These are phyloP conservation scores for Globisporangium paroecandrum DNA, from an alignment of 352 stramenopile species.

Conservation along the genomic window DNA sequence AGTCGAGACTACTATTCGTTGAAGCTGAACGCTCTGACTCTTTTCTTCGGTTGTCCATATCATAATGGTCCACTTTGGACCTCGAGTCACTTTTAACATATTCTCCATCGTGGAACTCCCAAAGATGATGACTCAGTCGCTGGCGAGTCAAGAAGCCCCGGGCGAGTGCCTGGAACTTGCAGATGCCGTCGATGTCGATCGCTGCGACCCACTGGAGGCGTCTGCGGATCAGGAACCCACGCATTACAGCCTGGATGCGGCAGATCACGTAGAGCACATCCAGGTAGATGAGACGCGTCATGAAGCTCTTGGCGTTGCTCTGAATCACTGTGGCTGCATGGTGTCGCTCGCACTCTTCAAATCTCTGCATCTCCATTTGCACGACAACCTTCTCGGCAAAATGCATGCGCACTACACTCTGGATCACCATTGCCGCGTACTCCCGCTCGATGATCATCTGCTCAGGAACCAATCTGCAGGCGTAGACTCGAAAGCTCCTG, in stretches of 20 bases:
- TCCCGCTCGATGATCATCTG: slow-evolving; percentile 27
- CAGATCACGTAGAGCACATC: slow-evolving; percentile 77
- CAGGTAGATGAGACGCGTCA: slow-evolving; percentile 77
- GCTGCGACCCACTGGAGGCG: slow-evolving; percentile 46
- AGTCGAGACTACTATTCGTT: not conserved
- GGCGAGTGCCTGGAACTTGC: slow-evolving; percentile 44
- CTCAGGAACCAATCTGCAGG: slow-evolving; percentile 24
- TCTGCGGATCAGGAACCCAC: slow-evolving; percentile 57
- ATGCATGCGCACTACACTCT: slow-evolving; percentile 35
- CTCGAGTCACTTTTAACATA: not conserved
- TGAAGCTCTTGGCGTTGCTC: slow-evolving; percentile 39
- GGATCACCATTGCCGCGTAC: slow-evolving; percentile 41
- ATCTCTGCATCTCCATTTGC: slow-evolving; percentile 11
- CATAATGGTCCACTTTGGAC: not conserved
- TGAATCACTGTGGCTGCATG: slow-evolving; percentile 53
- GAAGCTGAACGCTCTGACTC: not conserved
- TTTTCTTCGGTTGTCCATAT: not conserved
- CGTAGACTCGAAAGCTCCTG: slow-evolving; percentile 28
- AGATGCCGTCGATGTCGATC: slow-evolving; percentile 42
- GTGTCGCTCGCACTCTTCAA: slow-evolving; percentile 18
- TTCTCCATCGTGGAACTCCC: not conserved
- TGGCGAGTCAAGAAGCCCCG: slow-evolving; percentile 31
- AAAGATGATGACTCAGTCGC: not conserved
- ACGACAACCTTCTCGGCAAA: slow-evolving; percentile 20
- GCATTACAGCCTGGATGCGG: slow-evolving; percentile 71